Conservation (phyloP, 2,329 filamentous ascomycete genomes). For the Colletotrichum eleusines region DNA sequence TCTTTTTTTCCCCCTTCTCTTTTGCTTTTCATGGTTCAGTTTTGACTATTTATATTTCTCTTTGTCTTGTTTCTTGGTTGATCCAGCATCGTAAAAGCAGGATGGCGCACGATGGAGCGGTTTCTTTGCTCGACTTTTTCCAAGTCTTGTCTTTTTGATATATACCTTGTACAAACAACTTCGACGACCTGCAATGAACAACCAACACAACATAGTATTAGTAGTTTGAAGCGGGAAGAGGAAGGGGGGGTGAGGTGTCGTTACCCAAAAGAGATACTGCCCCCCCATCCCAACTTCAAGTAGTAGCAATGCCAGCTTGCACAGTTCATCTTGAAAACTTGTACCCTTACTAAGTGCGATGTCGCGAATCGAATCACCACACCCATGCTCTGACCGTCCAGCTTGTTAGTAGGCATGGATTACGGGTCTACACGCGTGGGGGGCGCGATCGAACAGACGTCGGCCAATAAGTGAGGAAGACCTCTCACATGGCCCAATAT, state of each 20-base stretch:
- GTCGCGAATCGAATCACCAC: too few species aligned
- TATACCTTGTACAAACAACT: conserved; percentile 34
- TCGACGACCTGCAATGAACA: conserved; percentile 34
- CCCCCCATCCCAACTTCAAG: background rate
- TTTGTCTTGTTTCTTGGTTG: background rate
- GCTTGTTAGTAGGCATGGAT: background rate
- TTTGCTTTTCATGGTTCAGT: background rate
- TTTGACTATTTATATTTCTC: background rate
- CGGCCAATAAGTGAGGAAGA: too few species aligned
- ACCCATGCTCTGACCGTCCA: background rate
- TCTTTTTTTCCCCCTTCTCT: background rate
- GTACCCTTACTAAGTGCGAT: background rate
- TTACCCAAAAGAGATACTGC: background rate
- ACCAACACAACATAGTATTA: conserved; percentile 16
- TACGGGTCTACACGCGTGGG: background rate
- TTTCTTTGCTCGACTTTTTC: background rate
- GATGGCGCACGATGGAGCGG: conserved; percentile 10
- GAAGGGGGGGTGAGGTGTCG: background rate
- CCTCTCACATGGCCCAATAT: background rate
- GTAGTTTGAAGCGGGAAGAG: conserved; percentile 13
- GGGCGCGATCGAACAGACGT: background rate
- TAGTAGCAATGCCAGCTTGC: conserved; percentile 30
- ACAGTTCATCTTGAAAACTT: conserved; percentile 20
- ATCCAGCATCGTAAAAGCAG: conserved; percentile 2
- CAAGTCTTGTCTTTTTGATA: background rate